Percentiles rank a stretch among this genome's conserved stretches.
phyloP scores from a whole-genome alignment of 257 asterid genomes.

The Scutellaria baicalensis region DNA sequence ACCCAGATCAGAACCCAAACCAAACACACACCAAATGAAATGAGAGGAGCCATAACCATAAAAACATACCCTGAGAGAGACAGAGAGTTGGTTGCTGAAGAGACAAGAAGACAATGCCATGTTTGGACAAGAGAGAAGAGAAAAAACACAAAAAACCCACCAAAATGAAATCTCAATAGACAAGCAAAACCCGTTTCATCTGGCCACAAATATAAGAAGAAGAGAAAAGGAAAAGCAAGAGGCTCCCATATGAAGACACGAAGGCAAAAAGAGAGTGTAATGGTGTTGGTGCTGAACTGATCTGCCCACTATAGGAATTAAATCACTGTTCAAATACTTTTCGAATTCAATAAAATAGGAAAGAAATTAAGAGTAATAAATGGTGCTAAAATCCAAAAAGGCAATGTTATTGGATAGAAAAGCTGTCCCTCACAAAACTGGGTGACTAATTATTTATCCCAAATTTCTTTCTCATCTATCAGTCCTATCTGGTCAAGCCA shows the following conservation, averaged over 20 bases:
- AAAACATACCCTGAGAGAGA: slow-evolving; percentile 41
- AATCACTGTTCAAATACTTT: not conserved
- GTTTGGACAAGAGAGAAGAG: not conserved
- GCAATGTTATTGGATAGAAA: slow-evolving; percentile 19
- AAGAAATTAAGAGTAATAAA: not conserved
- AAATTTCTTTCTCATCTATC: not conserved
- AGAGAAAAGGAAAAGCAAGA: not conserved
- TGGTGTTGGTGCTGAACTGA: not conserved
- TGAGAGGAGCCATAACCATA: not conserved
- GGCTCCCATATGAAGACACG: slow-evolving; percentile 22
- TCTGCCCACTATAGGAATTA: slow-evolving; percentile 22
- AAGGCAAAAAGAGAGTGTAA: not conserved
- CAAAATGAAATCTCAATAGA: not conserved
- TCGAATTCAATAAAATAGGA: not conserved
- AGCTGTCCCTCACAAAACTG: not conserved
- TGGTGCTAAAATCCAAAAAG: slow-evolving; percentile 21
- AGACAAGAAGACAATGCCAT: slow-evolving; percentile 59
- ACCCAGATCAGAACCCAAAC: not conserved
- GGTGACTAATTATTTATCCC: not conserved
- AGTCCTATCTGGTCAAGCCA: not conserved
- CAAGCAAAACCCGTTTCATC: no score
- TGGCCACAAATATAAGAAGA: not conserved
- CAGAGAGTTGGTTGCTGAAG: slow-evolving; percentile 25
- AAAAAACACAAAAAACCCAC: not conserved
- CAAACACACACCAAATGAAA: not conserved